These are phyloP conservation scores for Hypomyces perniciosus DNA, from an alignment of 2,329 filamentous ascomycete genomes.

Conservation along the genomic window DNA sequence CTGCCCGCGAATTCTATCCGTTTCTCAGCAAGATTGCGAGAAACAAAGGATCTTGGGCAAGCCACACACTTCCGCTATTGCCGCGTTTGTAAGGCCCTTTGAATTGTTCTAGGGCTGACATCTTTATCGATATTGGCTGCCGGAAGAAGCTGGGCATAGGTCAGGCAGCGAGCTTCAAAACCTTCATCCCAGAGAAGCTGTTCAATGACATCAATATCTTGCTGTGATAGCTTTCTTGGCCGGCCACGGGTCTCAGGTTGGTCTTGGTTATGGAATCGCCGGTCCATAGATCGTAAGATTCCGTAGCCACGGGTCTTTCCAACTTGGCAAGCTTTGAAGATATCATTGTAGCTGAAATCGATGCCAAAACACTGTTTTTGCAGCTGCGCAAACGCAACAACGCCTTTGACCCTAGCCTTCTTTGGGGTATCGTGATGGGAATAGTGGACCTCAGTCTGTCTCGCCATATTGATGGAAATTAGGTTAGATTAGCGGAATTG, in stretches of 20 bases:
- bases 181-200: background rate
- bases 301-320: background rate
- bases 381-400: background rate
- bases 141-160: background rate
- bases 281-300: background rate
- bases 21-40: too few species aligned
- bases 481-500: too few species aligned
- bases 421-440: background rate
- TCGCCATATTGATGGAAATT: background rate
- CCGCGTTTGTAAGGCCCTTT: background rate
- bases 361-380: background rate
- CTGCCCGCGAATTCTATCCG: too few species aligned
- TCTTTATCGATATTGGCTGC: background rate
- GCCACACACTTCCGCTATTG: background rate
- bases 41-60: constrained; percentile 13
- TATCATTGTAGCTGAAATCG: background rate
- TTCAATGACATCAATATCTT: background rate
- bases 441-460: background rate
- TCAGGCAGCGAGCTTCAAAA: background rate
- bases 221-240: background rate
- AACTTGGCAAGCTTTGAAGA: background rate
- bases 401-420: constrained; percentile 1
- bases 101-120: background rate
- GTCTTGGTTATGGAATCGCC: background rate
- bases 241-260: background rate